Evolutionary conservation across 164 flowering plant genomes (phyloP), one percentile per base, ranked within the genome.

Genomic region (Litsea cubeba): DNA sequence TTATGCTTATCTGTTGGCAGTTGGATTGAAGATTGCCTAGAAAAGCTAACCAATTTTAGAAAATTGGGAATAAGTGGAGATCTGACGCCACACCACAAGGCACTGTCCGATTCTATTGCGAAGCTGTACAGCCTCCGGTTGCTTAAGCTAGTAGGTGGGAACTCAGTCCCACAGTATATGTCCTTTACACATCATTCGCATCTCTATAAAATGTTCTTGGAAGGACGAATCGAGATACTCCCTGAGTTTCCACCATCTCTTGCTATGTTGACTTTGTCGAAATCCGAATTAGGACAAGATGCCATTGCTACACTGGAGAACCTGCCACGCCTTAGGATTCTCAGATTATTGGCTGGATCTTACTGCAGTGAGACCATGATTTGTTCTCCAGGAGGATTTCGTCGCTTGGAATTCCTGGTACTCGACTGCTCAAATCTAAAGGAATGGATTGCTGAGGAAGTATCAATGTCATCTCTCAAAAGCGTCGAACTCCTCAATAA

Each of bases 391-490:
- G 18, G 58, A 25, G 72, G 72, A n/a, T 71, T 85, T 78, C 83
- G 76, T 30, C 72, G n/a, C 30, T 79, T 85, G 1, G 18, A 71
- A 58, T 3, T 3, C n/a, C 62, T 85, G 10, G 0, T 0, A 5
- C 50, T 84, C 25, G 67, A 15, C 0, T 1, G 12, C 3, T 24
- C 76, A 32, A 40, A 69, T 2, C 32, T 84, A 26, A 51, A 69
- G 70, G 77, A 81, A 69, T 82, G 79, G 83, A 51, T 1, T 1
- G 69, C 82, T 32, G 76, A 72, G 18, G 68, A 74, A 70, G 82
- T 76, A 60, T 79, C 81, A 22, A 73, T 84, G 82, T 5, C 40
- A 35, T 5, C 40, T 35, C 40, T 35, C 40, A 35, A 35, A 5
- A 35, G 40, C 7, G 8, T 35, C 8, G 8, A 35, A 35, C 40